A percentile compares a stretch with the other conserved stretches of the same genome.
These are phyloP conservation scores for Spergularia bocconei DNA, from an alignment of 148 eudicot species.

Conservation along the genomic window DNA sequence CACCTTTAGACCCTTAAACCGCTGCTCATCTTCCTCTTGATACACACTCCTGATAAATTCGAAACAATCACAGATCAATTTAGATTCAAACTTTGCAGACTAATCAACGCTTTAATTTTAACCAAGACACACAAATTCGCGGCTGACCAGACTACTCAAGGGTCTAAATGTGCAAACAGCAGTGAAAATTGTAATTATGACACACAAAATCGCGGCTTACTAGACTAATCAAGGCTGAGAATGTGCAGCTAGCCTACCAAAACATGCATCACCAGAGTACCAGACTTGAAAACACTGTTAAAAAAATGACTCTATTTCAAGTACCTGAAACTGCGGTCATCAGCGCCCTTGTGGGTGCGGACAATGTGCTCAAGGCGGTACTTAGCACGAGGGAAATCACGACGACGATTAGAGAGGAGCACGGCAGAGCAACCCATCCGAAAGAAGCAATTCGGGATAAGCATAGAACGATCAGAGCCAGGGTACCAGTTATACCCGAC, in stretches of 20 bases:
- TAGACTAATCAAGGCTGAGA: no score
- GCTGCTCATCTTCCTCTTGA: slow-evolving; percentile 79
- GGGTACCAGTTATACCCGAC: slow-evolving; percentile 96
- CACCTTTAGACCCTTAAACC: slow-evolving; percentile 67
- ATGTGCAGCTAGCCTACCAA: no score
- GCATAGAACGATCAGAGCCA: slow-evolving; percentile 76
- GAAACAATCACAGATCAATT: not conserved
- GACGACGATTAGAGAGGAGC: slow-evolving; percentile 74
- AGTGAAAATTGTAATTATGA: no score
- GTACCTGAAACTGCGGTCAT: slow-evolving; percentile 85
- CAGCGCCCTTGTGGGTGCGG: slow-evolving; percentile 88
- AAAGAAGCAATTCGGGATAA: slow-evolving; percentile 88
- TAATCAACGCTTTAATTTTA: no score
- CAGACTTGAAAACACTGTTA: no score
- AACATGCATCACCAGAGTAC: no score
- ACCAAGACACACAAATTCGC: not conserved
- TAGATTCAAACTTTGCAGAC: not conserved
- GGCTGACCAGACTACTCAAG: not conserved
- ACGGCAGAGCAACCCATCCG: slow-evolving; percentile 95
- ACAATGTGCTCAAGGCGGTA: slow-evolving; percentile 92
- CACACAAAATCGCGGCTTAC: no score
- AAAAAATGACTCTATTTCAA: no score
- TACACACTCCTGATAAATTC: slow-evolving; percentile 55
- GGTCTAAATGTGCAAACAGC: no score
- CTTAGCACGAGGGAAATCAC: slow-evolving; percentile 75